phyloP scores from a whole-genome alignment of 2,329 filamentous ascomycete genomes.

The Paraconiothyrium sp. region DNA sequence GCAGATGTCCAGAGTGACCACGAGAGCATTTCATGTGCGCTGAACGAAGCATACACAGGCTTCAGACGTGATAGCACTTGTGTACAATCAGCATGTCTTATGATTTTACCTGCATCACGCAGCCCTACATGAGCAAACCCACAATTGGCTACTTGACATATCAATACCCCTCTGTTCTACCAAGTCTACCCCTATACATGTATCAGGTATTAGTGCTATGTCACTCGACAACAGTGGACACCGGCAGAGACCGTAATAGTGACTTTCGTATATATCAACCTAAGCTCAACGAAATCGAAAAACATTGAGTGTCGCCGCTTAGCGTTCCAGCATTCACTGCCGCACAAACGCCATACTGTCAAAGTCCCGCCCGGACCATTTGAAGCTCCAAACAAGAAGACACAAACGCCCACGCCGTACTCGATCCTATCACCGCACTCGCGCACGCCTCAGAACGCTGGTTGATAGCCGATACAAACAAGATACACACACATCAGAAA shows the following conservation, averaged over 20 bases:
- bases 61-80: neutral
- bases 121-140: neutral
- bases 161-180: neutral
- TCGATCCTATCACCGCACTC: neutral
- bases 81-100: neutral
- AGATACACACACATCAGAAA: neutral
- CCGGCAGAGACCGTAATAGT: too few species aligned
- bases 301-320: neutral
- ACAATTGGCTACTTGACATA: neutral
- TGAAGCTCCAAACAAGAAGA: neutral
- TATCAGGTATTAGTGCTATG: too few species aligned
- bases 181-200: neutral
- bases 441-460: neutral
- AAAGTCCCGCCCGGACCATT: neutral
- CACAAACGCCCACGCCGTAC: neutral
- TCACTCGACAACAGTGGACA: too few species aligned
- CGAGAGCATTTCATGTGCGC: neutral
- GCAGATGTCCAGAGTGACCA: neutral
- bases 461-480: neutral
- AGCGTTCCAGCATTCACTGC: neutral
- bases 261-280: neutral
- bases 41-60: neutral
- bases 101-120: neutral
- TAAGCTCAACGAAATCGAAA: neutral
- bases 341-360: neutral